Conservation (phyloP, 1,284 basidiomycete genomes). For the Puccinia polysora region DNA sequence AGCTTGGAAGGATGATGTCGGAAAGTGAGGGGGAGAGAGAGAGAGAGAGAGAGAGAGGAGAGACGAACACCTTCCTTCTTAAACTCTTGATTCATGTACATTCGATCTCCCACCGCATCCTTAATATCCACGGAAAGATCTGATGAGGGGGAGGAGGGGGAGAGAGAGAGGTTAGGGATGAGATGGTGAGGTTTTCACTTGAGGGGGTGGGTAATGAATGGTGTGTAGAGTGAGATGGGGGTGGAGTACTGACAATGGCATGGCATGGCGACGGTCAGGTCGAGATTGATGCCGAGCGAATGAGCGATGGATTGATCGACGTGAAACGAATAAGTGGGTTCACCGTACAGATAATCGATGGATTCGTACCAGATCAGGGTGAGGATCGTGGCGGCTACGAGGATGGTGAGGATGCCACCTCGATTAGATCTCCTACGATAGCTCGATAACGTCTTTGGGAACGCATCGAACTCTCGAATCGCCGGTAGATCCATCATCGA, state of each 20-base stretch:
- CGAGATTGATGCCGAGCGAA: slow-evolving; percentile 76
- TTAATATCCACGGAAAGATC: slow-evolving; percentile 81
- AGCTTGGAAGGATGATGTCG: not conserved
- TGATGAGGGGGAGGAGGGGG: slow-evolving; percentile 52
- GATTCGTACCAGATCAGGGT: slow-evolving; percentile 78
- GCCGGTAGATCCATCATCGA: slow-evolving; percentile 35
- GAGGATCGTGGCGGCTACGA: slow-evolving; percentile 68
- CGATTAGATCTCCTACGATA: slow-evolving; percentile 80
- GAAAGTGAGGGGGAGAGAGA: slow-evolving; percentile 21
- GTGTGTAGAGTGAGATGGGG: not conserved
- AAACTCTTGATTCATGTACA: slow-evolving; percentile 78
- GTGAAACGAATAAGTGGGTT: slow-evolving; percentile 77
- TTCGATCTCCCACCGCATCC: slow-evolving; percentile 83
- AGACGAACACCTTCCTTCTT: slow-evolving; percentile 72
- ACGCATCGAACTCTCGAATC: slow-evolving; percentile 64
- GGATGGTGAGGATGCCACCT: slow-evolving; percentile 79
- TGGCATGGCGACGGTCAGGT: slow-evolving; percentile 84
- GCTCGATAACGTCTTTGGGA: slow-evolving; percentile 75
- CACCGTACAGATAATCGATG: slow-evolving; percentile 84
- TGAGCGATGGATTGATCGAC: slow-evolving; percentile 66
- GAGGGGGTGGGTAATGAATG: not conserved
- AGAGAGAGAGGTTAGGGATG: not conserved
- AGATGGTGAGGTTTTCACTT: not conserved
- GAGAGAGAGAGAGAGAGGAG: not conserved
- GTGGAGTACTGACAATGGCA: slow-evolving; percentile 69